Base-by-base conservation (phyloP, 2,329 filamentous ascomycete species). In the Chaetomium olivaceum region DNA sequence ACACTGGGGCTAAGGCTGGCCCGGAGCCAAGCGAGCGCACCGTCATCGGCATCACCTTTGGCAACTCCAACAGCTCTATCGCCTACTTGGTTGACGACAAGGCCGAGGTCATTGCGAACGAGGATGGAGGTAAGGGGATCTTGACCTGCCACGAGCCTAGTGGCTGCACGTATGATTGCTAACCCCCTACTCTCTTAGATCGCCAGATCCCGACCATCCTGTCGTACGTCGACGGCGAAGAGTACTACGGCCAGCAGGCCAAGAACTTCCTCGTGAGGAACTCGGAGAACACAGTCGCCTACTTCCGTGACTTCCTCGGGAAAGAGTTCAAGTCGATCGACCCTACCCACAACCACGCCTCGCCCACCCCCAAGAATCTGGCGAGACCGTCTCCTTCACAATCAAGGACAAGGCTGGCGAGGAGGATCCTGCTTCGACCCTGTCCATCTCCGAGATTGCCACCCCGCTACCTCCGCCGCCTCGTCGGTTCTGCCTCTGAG, bases 251-350 rank as follows among this genome's bases (percentile, higher is more conserved):
- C 74, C 89, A 91, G 71, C 94, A 99, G 81, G 95, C 94, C 74
- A 99, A 98, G 86, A 84, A 86, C 70, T 94, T 98, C 81, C 87
- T 98, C 66, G 86, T 98, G 72, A 91, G 95, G 76, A 98, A 99
- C 80, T 85, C 92, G 70, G 87, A 87, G 77, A 98, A 98, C 85
- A 97, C 95, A 25, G 87, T 97, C 76, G 91, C 92, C 76, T 96
- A 92, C 83, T 99, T 98, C 85, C 89, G 93, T 80, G 95, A 99
- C 76, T 97, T 93, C 79, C 81, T 99, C 61, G 95, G 95, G 73
- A 91, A 96, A 85, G 91, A 96, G 91, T 97, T 96, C 86, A 93
- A 96, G 82, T 91, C 92, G 71, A 96, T 99, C 84, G 95, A 99
- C 79, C 92, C 94, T 70, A 96, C 92, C 61, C 92, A 96, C 78